phyloP scores from a whole-genome alignment of 208 protist species.

The Kentomonas sorsogonicus region DNA sequence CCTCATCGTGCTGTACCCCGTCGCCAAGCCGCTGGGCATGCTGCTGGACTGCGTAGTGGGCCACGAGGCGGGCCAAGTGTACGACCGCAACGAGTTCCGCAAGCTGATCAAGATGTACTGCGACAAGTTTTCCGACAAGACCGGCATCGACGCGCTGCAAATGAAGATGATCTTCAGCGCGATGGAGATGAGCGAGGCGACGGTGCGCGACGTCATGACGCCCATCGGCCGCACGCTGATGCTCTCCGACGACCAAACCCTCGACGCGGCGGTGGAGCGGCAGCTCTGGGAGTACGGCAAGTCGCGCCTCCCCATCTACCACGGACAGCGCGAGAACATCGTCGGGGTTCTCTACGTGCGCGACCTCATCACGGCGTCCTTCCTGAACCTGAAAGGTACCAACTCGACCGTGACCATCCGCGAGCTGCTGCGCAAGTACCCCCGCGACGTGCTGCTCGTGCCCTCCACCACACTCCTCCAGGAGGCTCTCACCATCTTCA shows the following conservation, averaged over 20 bases:
- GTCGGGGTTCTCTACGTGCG: conserved; percentile 75
- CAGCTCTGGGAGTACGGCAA: conserved; percentile 66
- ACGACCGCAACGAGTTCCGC: conserved; percentile 73
- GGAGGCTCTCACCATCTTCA: conserved; percentile 55
- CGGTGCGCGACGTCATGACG: conserved; percentile 42
- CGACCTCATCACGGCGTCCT: conserved; percentile 46
- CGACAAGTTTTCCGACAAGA: conserved; percentile 66
- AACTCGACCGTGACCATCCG: conserved; percentile 39
- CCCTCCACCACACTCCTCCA: conserved; percentile 31
- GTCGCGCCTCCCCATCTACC: conserved; percentile 68
- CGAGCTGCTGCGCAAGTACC: conserved; percentile 47
- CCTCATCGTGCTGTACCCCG: conserved; percentile 58
- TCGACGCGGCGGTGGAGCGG: conserved; percentile 42
- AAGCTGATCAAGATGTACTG: conserved; percentile 70
- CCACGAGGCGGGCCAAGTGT: conserved; percentile 68
- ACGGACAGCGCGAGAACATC: conserved; percentile 26
- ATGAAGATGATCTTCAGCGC: conserved; percentile 71
- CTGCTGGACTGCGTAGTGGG: conserved; percentile 65
- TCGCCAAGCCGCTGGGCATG: conserved; percentile 67
- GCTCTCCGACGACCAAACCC: conserved; percentile 25
- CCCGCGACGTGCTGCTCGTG: conserved; percentile 52
- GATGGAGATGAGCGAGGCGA: conserved; percentile 61
- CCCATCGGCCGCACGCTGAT: conserved; percentile 50
- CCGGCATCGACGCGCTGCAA: conserved; percentile 60
- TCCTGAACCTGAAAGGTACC: conserved; percentile 21